phyloP scores from a whole-genome alignment of 345 rosid genomes.

The Xanthoceras sorbifolium region DNA sequence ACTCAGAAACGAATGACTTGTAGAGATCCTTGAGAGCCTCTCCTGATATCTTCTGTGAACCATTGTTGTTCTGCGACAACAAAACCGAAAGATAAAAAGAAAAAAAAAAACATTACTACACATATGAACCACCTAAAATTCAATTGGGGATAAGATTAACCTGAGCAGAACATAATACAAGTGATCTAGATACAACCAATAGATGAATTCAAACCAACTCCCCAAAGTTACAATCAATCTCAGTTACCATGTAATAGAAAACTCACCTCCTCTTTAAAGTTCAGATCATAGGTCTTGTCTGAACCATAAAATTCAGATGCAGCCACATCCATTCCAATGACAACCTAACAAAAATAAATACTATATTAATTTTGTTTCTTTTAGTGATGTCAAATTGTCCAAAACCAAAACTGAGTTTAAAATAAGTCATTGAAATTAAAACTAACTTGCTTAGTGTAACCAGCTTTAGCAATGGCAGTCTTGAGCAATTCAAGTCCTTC shows the following conservation, averaged over 20 bases:
- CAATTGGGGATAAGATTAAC: neutral
- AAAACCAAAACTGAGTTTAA: neutral
- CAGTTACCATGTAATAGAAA: slow-evolving; percentile 1
- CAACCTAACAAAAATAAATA: slow-evolving; percentile 57
- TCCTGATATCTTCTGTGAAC: slow-evolving; percentile 87
- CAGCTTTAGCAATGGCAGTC: slow-evolving; percentile 91
- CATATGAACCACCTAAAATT: neutral
- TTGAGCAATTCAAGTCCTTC: slow-evolving; percentile 97
- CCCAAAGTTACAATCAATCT: neutral
- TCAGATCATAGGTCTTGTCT: slow-evolving; percentile 84
- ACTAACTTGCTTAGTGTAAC: slow-evolving; percentile 84
- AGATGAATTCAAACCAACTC: neutral
- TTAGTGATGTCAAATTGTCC: neutral
- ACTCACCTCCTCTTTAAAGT: slow-evolving; percentile 81
- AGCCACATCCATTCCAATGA: slow-evolving; percentile 99
- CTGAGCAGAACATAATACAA: neutral
- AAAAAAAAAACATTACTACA: neutral
- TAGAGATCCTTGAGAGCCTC: slow-evolving; percentile 81
- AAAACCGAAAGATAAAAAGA: neutral
- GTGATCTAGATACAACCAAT: neutral
- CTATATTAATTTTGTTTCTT: neutral
- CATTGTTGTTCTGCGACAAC: slow-evolving; percentile 67
- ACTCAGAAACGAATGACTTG: slow-evolving; percentile 83
- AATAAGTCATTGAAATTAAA: neutral
- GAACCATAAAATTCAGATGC: slow-evolving; percentile 88